phyloP scores from a whole-genome alignment of 2,329 filamentous ascomycete genomes.

The Tolypocladium tundrense region DNA sequence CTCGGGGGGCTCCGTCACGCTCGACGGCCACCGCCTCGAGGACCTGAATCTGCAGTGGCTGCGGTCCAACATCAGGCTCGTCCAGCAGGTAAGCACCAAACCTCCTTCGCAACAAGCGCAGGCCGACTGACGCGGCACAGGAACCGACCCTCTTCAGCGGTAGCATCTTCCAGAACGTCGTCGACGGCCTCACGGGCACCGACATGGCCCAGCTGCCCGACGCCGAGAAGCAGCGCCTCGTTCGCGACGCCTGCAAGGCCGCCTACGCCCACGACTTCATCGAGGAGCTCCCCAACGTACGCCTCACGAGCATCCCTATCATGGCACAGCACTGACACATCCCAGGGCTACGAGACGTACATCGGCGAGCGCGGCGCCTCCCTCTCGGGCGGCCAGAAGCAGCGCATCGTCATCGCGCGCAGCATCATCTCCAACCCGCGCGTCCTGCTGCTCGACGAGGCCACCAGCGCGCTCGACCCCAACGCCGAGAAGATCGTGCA shows the following conservation, averaged over 20 bases:
- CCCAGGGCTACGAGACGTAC: conserved; percentile 44
- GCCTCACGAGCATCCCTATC: background rate
- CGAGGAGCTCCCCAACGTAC: conserved; percentile 29
- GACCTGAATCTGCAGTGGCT: conserved; percentile 41
- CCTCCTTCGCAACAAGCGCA: too few species aligned
- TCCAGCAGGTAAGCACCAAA: conserved; percentile 24
- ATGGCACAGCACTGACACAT: background rate
- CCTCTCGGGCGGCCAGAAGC: conserved; percentile 57
- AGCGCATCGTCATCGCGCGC: conserved; percentile 56
- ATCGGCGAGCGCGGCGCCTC: conserved; percentile 57
- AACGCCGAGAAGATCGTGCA: conserved; percentile 42
- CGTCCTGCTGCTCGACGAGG: conserved; percentile 59
- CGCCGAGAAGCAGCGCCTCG: conserved; percentile 32
- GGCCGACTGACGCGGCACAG: conserved; percentile 13
- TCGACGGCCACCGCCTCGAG: conserved; percentile 32
- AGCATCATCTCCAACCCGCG: conserved; percentile 54
- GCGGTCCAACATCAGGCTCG: conserved; percentile 39
- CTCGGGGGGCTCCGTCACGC: conserved; percentile 29
- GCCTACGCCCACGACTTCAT: conserved; percentile 46
- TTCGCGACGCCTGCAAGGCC: conserved; percentile 36
- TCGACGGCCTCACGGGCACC: conserved; percentile 32
- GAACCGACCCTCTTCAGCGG: conserved; percentile 44
- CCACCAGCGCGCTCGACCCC: conserved; percentile 47
- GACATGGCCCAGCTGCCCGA: conserved; percentile 24
- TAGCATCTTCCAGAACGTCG: conserved; percentile 42